phyloP scores from a whole-genome alignment of 148 eudicot genomes.

The Cornus florida region DNA sequence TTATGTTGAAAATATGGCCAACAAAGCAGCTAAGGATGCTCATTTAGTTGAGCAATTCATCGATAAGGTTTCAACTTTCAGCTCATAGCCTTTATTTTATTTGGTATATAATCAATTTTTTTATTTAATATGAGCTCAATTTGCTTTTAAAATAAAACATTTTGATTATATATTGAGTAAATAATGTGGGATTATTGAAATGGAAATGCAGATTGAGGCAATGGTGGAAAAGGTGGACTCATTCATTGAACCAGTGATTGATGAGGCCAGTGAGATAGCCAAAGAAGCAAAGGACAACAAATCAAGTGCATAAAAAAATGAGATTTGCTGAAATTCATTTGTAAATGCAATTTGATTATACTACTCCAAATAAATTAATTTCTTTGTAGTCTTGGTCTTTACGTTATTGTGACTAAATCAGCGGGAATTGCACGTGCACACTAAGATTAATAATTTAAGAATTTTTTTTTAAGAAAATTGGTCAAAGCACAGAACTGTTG shows the following conservation, averaged over 20 bases:
- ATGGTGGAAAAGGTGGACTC: slow-evolving; percentile 22
- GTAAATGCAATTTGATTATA: slow-evolving; percentile 3
- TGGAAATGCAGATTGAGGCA: slow-evolving; percentile 34
- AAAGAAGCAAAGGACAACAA: slow-evolving; percentile 11
- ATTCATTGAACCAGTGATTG: neutral
- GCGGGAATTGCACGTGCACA: no score
- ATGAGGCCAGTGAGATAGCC: neutral
- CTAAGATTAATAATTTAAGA: no score
- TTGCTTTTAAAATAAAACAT: neutral
- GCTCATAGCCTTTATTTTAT: neutral
- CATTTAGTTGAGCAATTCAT: slow-evolving; percentile 27
- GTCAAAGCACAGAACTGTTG: no score
- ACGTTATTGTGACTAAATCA: no score
- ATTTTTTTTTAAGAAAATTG: no score
- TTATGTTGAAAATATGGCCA: slow-evolving; percentile 25
- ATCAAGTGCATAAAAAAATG: neutral
- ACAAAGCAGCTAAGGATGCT: slow-evolving; percentile 27
- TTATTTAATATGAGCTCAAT: neutral
- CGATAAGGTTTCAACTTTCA: slow-evolving; percentile 31
- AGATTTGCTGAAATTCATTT: neutral
- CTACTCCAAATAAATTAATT: no score
- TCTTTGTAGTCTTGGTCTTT: neutral
- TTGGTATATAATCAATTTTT: neutral
- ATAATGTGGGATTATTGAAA: neutral
- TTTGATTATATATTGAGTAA: no score